A percentile compares a stretch with the other conserved stretches of the same genome.
Conservation (phyloP, 371 early-diverging fungal species). For the Syncephalastrum contaminatum region DNA sequence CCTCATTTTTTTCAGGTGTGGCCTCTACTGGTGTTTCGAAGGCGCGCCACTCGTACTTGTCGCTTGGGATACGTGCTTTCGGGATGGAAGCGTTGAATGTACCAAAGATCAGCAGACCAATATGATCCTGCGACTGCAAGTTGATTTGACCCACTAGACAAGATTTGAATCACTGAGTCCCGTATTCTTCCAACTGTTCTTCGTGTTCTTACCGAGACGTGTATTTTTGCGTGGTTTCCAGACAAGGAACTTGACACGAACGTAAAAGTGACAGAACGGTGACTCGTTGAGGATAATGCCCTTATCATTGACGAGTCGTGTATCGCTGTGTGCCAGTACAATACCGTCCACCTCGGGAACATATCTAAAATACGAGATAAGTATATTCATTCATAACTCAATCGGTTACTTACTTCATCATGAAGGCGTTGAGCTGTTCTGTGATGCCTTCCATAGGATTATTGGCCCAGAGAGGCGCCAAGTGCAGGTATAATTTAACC, state of each 20-base stretch:
- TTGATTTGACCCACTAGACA: constrained; percentile 81
- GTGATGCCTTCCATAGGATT: constrained; percentile 73
- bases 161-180: not conserved
- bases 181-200: not conserved
- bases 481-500: constrained; percentile 64
- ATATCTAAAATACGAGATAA: constrained; percentile 48
- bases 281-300: constrained; percentile 82
- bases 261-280: constrained; percentile 80
- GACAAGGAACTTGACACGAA: constrained; percentile 69
- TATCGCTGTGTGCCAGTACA: constrained; percentile 77
- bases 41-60: constrained; percentile 70
- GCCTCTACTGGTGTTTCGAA: constrained; percentile 28
- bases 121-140: constrained; percentile 93
- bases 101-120: constrained; percentile 89
- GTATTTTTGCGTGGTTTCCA: constrained; percentile 82
- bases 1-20: constrained; percentile 9
- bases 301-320: constrained; percentile 54
- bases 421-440: constrained; percentile 79
- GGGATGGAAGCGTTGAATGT: constrained; percentile 96
- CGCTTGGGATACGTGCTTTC: constrained; percentile 71
- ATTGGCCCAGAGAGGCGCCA: constrained; percentile 73
- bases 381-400: no score
- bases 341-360: constrained; percentile 88
- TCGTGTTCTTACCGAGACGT: constrained; percentile 50
- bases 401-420: constrained; percentile 68